phyloP scores from a whole-genome alignment of 495 filamentous ascomycete genomes.

The Annulohypoxylon nitens region DNA sequence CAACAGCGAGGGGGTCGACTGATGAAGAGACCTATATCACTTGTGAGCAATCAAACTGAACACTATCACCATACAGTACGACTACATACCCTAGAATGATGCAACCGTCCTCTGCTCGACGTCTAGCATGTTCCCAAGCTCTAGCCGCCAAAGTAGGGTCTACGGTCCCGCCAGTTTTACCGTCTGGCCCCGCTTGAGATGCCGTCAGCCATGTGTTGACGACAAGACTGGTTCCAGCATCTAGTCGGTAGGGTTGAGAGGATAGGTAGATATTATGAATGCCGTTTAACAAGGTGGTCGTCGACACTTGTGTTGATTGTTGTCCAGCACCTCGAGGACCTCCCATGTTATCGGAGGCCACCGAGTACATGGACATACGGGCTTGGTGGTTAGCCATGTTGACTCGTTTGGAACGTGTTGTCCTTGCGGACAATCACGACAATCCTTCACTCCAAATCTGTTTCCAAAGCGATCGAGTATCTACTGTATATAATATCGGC shows the following conservation, averaged over 20 bases:
- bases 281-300: slow-evolving; percentile 90
- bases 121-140: slow-evolving; percentile 97
- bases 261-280: slow-evolving; percentile 91
- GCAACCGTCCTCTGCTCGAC: slow-evolving; percentile 95
- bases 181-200: slow-evolving; percentile 72
- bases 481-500: slow-evolving; percentile 7
- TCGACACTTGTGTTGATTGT: slow-evolving; percentile 85
- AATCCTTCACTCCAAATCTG: slow-evolving; percentile 16
- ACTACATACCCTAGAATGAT: slow-evolving; percentile 81
- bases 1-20: slow-evolving; percentile 86
- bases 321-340: slow-evolving; percentile 71
- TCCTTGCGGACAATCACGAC: slow-evolving; percentile 56
- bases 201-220: slow-evolving; percentile 96
- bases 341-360: slow-evolving; percentile 71
- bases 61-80: neutral
- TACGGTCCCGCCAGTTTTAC: slow-evolving; percentile 78
- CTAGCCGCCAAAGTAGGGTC: slow-evolving; percentile 82
- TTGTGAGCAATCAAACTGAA: slow-evolving; percentile 37
- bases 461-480: slow-evolving; percentile 13
- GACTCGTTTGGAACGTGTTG: slow-evolving; percentile 50
- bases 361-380: slow-evolving; percentile 90
- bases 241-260: slow-evolving; percentile 81
- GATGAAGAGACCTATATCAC: slow-evolving; percentile 79
- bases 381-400: slow-evolving; percentile 72
- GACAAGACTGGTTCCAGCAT: slow-evolving; percentile 91